phyloP scores from a whole-genome alignment of 495 filamentous ascomycete species.

The Penicillium diatomitis region DNA sequence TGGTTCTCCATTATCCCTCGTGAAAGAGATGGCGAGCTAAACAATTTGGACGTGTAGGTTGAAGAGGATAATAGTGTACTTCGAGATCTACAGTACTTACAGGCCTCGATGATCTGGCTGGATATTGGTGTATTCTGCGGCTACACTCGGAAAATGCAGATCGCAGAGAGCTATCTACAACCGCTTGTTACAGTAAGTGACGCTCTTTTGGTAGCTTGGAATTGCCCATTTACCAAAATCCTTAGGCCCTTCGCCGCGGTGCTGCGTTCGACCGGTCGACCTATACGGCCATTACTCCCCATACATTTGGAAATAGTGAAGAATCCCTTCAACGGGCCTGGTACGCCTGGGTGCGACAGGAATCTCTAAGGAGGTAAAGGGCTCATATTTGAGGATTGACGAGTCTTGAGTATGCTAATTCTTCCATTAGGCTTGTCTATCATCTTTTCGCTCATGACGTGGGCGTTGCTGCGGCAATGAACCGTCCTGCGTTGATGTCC shows the following conservation, averaged over 20 bases:
- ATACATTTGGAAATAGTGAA: conserved; percentile 30
- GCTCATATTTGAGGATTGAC: not conserved
- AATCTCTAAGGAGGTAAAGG: conserved; percentile 32
- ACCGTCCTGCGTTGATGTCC: conserved; percentile 40
- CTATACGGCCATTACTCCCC: conserved; percentile 31
- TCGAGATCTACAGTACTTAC: conserved; percentile 44
- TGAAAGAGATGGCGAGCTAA: not conserved
- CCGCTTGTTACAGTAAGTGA: conserved; percentile 34
- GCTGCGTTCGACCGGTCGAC: conserved; percentile 32
- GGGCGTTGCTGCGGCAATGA: conserved; percentile 46
- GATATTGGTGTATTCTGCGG: conserved; percentile 55
- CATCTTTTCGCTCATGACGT: conserved; percentile 47
- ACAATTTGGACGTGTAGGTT: conserved; percentile 16
- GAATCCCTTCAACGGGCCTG: conserved; percentile 41
- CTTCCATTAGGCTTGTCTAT: conserved; percentile 34
- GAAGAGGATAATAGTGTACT: conserved; percentile 48
- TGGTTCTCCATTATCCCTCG: not conserved
- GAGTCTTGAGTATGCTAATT: not conserved
- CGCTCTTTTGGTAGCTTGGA: not conserved
- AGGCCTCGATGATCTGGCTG: conserved; percentile 43
- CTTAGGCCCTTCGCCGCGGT: conserved; percentile 13
- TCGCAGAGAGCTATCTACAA: conserved; percentile 47
- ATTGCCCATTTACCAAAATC: not conserved
- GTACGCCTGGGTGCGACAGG: conserved; percentile 40
- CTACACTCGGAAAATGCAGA: conserved; percentile 54